These are phyloP conservation scores for Dactylonectria macrodidyma DNA, from an alignment of 2,329 filamentous ascomycete genomes.

Conservation along the genomic window DNA sequence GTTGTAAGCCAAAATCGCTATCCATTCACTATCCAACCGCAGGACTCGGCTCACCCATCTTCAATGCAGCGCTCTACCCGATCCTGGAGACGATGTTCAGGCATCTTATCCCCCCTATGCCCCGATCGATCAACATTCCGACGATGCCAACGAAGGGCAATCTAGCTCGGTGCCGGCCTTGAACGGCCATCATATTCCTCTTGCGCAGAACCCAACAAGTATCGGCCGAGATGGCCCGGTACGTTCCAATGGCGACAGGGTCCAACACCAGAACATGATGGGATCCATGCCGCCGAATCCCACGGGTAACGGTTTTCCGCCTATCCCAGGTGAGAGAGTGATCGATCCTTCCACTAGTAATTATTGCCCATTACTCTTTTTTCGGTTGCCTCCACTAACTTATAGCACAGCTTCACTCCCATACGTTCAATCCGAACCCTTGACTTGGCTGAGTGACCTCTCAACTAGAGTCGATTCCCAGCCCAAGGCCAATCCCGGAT, in stretches of 20 bases:
- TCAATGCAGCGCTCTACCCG: not conserved
- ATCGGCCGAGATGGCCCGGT: not conserved
- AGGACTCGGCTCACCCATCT: not conserved
- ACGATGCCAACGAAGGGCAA: not conserved
- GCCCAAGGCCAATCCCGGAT: not conserved
- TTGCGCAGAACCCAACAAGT: not conserved
- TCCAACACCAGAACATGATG: not conserved
- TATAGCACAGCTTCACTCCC: not conserved
- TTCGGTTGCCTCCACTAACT: not conserved
- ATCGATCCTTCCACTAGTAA: not conserved
- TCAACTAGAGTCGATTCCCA: not conserved
- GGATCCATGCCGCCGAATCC: not conserved
- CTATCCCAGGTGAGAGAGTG: not conserved
- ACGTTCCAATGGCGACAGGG: not conserved
- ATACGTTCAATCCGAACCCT: not conserved
- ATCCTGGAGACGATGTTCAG: constrained; percentile 1
- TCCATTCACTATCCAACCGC: not conserved
- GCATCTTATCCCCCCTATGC: constrained; percentile 12
- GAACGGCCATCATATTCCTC: not conserved
- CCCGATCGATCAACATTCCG: not conserved
- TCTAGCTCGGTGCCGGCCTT: not conserved
- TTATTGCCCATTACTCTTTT: not conserved
- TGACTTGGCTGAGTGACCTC: not conserved
- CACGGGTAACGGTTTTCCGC: not conserved
- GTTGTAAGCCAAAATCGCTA: constrained; percentile 44